These are phyloP conservation scores for Litchi chinensis DNA, from an alignment of 345 rosid genomes.

Conservation along the genomic window DNA sequence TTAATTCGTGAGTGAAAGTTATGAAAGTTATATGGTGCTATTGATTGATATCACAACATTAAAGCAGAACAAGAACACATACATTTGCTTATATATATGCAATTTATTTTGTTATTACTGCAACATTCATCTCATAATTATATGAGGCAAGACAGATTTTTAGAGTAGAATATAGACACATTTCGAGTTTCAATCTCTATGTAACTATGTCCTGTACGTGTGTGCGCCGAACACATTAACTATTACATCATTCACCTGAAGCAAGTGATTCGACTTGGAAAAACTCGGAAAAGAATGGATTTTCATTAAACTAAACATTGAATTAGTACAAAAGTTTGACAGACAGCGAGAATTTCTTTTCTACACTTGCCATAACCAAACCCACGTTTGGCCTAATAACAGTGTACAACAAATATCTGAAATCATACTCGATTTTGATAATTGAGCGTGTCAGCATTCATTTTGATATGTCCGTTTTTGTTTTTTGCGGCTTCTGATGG, in stretches of 20 bases:
- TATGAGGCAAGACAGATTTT: too few species aligned
- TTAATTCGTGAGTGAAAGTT: too few species aligned
- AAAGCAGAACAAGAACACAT: background rate
- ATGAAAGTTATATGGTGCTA: too few species aligned
- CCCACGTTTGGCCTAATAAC: background rate
- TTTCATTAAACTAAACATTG: conserved; percentile 7
- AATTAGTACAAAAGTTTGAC: conserved; percentile 20
- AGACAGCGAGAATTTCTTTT: background rate
- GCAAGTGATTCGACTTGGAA: background rate
- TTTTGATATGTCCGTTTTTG: conserved; percentile 51
- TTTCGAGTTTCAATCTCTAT: too few species aligned
- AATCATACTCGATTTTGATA: conserved; percentile 6
- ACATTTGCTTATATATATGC: background rate
- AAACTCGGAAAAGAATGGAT: conserved; percentile 5
- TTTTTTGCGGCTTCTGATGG: conserved; percentile 31
- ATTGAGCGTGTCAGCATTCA: conserved; percentile 27
- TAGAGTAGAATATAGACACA: too few species aligned
- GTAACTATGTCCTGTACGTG: too few species aligned
- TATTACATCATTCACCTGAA: too few species aligned
- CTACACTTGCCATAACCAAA: conserved; percentile 17
- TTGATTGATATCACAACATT: background rate
- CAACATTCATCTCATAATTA: too few species aligned
- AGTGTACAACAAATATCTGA: conserved; percentile 23
- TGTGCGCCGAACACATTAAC: too few species aligned
- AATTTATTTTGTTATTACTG: too few species aligned